Conservation (phyloP, 495 filamentous ascomycete species). For the Podospora bellae-mahoneyi region DNA sequence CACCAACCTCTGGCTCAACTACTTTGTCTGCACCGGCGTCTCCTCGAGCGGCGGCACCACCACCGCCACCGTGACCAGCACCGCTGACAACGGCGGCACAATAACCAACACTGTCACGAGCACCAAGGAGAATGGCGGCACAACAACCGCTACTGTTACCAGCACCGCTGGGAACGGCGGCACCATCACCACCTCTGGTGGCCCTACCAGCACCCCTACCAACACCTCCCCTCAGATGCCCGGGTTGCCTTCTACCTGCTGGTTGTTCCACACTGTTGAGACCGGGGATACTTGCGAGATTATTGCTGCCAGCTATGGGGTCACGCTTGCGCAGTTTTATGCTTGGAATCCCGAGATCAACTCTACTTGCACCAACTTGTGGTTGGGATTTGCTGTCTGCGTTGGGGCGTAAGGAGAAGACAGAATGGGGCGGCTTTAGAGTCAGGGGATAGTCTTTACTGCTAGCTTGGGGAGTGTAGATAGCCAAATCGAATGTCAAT, state of each 20-base stretch:
- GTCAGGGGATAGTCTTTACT: too few relatives aligned
- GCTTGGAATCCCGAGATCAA: background rate
- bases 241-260: background rate
- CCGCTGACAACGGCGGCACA: too few relatives aligned
- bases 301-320: background rate
- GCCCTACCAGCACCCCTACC: background rate
- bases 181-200: background rate
- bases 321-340: background rate
- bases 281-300: background rate
- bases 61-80: too few relatives aligned
- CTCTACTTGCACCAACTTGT: background rate
- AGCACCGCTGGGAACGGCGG: background rate
- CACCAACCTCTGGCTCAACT: constrained; percentile 4
- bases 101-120: background rate
- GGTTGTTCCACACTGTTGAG: background rate
- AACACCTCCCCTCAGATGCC: background rate
- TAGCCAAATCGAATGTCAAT: too few relatives aligned
- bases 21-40: constrained; percentile 5
- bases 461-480: too few relatives aligned
- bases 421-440: too few relatives aligned
- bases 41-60: background rate
- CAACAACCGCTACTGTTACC: background rate
- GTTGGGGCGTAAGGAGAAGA: background rate
- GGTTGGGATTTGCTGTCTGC: background rate
- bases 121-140: background rate